phyloP scores from a whole-genome alignment of 768 basidiomycete genomes.

The Mycena galericulata region DNA sequence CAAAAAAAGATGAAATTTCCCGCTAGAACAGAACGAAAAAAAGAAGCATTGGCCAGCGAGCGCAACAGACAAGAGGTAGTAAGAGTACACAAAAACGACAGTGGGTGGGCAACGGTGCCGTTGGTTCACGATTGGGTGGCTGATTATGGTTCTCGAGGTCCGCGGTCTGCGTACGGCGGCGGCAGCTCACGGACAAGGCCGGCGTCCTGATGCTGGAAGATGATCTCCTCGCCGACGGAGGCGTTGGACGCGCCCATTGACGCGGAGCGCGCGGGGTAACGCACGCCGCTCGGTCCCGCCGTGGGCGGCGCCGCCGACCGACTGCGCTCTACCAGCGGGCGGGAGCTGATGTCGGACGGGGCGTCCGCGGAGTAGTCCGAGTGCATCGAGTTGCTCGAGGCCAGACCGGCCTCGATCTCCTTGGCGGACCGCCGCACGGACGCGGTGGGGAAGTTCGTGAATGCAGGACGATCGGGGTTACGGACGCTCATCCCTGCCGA shows the following conservation, averaged over 20 bases:
- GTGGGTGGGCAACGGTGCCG: slow-evolving; percentile 7
- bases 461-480: slow-evolving; percentile 28
- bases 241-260: slow-evolving; percentile 21
- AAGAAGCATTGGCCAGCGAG: slow-evolving; percentile 1
- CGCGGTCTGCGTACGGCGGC: slow-evolving; percentile 46
- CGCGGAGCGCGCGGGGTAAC: slow-evolving; percentile 25
- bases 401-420: slow-evolving; percentile 33
- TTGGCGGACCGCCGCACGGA: slow-evolving; percentile 38
- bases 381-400: slow-evolving; percentile 19
- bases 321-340: slow-evolving; percentile 22
- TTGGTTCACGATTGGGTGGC: neutral
- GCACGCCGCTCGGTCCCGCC: slow-evolving; percentile 11
- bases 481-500: slow-evolving; percentile 23
- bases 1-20: neutral
- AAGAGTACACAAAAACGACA: slow-evolving; percentile 13
- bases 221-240: slow-evolving; percentile 35
- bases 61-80: neutral
- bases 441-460: slow-evolving; percentile 34
- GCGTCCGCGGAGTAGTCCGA: slow-evolving; percentile 20
- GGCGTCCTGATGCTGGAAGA: slow-evolving; percentile 52
- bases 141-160: slow-evolving; percentile 24
- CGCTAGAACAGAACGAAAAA: neutral
- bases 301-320: slow-evolving; percentile 16
- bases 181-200: slow-evolving; percentile 51
- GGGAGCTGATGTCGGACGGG: neutral